Evolutionary conservation across 805 yeast species (phyloP), one percentile per base, ranked within the genome.

Genomic region (Metschnikowia bowlesiae): DNA sequence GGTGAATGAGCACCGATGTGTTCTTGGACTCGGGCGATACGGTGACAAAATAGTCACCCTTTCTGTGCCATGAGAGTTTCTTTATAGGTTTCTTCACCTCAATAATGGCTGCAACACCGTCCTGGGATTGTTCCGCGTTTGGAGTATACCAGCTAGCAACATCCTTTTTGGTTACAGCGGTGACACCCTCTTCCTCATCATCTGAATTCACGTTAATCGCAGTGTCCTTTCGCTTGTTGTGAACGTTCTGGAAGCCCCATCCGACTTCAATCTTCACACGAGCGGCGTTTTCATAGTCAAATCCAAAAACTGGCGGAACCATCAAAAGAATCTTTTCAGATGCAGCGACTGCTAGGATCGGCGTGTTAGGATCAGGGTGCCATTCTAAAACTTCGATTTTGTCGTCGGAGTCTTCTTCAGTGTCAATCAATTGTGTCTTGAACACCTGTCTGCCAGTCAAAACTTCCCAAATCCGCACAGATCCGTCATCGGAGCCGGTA

Each of bases 401-500:
- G 65, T 89, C 96, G 53, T 87, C 94, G 13, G 71, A 63, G 51
- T 75, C 73, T 48, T 81, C 83, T 42, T 77, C 78, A 33, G 74
- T 73, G 48, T 79, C 81, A 18, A 80, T 64, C 18, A 82, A 61
- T 50, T 71, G 70, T n/a, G 80, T 73, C 53, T 81, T 80, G 77
- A 81, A 88, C 46, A 92, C 88, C 74, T 92, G 95, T 70, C 99
- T 84, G 43, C 99, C 99, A 5, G 97, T 89, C 52, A 90, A 72
- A 16, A 90, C 84, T 72, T 94, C 99, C 98, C 99, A 94, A n/a
- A 94, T 79, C 59, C 97, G 80, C 6, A 94, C 91, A 14, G 91
- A 80, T 49, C 98, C 98, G 66, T 94, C 99, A 66, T 94, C 98
- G 14, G 96, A 87, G 51, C 97, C 99, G 3, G 99, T 94, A 18